Base-by-base conservation (phyloP, 768 basidiomycete species). In the Kwoniella europaea region DNA sequence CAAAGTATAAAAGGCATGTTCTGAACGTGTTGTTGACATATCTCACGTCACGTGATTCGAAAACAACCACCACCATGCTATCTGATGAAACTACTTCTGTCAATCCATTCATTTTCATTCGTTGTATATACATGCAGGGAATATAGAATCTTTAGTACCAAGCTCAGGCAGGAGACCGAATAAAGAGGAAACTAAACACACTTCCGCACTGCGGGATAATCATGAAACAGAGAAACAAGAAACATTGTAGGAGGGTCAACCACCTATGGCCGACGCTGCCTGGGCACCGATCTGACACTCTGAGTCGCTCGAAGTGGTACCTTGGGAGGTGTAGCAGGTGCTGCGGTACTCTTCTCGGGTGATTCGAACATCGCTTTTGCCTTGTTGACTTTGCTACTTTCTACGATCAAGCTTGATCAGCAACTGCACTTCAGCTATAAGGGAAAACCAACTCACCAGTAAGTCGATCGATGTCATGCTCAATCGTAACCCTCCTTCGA, bases 381-480 rank as follows among this genome's bases (percentile, higher is more conserved):
- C 43, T 69, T 69, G 16, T 61, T 69, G 12, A 73, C 72, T 35
- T 69, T 73, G 50, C 68, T 73, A 53, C 68, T 65, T 46, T 73
- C 72, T 73, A 56, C 13, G 15, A 50, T 50, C 46, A 13, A 50
- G 46, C 35, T 12, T 10, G 24, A 10, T 7, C 20, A 52, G 62
- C 62, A 63, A 59, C 60, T 54, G 10, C 12, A 24, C 52, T 57
- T 29, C 53, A 16, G 18, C 20, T 63, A 12, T 35, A 46, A 24
- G 0, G 3, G 15, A n/a, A 15, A 24, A 20, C 18, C 29, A n/a
- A 74, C 78, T 71, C 58, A 81, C 79, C 77, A 41, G 76, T 41
- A 57, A 82, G 46, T 12, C 63, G 55, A 24, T 81, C 75, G 55
- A 82, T 78, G 64, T 83, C 82, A 56, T 80, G 75, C 59, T 83